These are phyloP conservation scores for Aquanectria penicillioides DNA, from an alignment of 2,329 filamentous ascomycete genomes.

Conservation along the genomic window DNA sequence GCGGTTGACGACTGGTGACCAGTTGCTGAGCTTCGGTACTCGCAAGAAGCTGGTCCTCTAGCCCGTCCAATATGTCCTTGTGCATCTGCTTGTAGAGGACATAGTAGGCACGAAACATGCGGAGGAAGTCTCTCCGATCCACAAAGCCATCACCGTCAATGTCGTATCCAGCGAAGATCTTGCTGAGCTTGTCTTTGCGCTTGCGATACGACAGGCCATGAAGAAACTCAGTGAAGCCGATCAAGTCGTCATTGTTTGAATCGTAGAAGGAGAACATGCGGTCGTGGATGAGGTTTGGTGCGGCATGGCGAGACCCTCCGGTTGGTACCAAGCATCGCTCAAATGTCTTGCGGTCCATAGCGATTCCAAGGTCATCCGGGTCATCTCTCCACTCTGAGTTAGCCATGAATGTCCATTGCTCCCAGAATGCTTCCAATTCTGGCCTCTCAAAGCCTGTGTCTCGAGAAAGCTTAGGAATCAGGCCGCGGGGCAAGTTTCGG, in stretches of 20 bases:
- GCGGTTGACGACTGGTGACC: constrained; percentile 77
- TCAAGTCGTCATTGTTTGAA: constrained; percentile 85
- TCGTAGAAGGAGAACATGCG: constrained; percentile 98
- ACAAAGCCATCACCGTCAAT: constrained; percentile 89
- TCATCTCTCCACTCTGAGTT: constrained; percentile 86
- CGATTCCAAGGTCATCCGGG: constrained; percentile 78
- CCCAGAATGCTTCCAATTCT: constrained; percentile 92
- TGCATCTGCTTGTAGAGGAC: constrained; percentile 90
- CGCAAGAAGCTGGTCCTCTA: constrained; percentile 81
- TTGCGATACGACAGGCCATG: constrained; percentile 79
- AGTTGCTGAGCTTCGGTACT: constrained; percentile 81
- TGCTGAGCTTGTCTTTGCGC: constrained; percentile 73
- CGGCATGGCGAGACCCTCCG: constrained; percentile 79
- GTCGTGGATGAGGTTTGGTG: constrained; percentile 92
- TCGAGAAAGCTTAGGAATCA: constrained; percentile 75
- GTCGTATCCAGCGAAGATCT: constrained; percentile 90
- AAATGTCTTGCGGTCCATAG: constrained; percentile 93
- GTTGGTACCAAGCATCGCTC: constrained; percentile 89
- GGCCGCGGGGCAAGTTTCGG: constrained; percentile 70
- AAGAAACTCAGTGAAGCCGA: constrained; percentile 92
- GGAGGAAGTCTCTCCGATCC: constrained; percentile 84
- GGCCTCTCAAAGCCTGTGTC: constrained; percentile 85
- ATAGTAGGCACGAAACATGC: constrained; percentile 93
- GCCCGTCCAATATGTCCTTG: constrained; percentile 79
- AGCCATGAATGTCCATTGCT: constrained; percentile 95